These are phyloP conservation scores for Pisolithus microcarpus DNA, from an alignment of 768 basidiomycete genomes.

Conservation along the genomic window DNA sequence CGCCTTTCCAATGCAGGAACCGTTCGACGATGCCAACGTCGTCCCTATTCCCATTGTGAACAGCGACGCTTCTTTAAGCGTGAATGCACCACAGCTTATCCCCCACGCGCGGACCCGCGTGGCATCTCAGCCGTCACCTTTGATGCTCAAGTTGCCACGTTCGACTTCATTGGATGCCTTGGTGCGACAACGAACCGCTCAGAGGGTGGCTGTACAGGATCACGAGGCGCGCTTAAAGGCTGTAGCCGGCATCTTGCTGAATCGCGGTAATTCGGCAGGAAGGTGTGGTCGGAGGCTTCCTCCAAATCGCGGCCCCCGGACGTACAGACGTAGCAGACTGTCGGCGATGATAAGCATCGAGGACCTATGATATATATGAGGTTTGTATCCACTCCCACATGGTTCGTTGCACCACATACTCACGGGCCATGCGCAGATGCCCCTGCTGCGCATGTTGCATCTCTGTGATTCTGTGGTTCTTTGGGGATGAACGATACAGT, in stretches of 20 bases:
- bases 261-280: conserved; percentile 46
- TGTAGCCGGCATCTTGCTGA: conserved; percentile 53
- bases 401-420: no score
- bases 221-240: conserved; percentile 40
- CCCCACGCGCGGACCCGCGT: conserved; percentile 23
- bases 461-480: neutral
- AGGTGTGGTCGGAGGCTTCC: conserved; percentile 43
- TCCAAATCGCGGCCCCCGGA: conserved; percentile 24
- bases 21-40: conserved; percentile 20
- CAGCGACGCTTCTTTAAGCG: neutral
- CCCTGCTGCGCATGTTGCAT: neutral
- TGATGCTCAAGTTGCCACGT: conserved; percentile 20
- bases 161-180: conserved; percentile 16
- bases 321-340: conserved; percentile 48
- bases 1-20: conserved; percentile 18
- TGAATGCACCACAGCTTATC: conserved; percentile 1
- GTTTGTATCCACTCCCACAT: conserved; percentile 1
- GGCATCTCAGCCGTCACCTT: conserved; percentile 17
- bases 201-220: conserved; percentile 26
- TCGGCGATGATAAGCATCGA: conserved; percentile 46
- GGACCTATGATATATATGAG: conserved; percentile 14
- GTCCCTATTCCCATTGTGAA: conserved; percentile 8
- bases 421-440: no score
- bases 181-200: conserved; percentile 26
- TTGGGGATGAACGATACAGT: neutral